Evolutionary conservation across 352 stramenopile genomes (phyloP), one percentile per base, ranked within the genome.

Genomic region (Phytophthora citricola): DNA sequence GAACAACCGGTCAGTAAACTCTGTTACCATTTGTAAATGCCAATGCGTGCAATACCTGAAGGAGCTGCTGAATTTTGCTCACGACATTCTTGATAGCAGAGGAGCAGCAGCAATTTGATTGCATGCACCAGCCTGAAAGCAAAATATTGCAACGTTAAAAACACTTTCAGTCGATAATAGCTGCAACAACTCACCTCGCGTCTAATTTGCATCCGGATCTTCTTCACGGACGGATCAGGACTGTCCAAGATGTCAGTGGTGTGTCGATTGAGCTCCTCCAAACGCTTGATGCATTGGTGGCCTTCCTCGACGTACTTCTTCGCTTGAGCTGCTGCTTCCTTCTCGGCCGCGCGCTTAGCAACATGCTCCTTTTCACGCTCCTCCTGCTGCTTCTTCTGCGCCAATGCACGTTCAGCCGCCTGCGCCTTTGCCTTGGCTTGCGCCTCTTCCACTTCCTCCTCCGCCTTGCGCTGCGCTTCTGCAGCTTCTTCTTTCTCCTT

Each of bases 101-200:
- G 4, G 86, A 7, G 84, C 71, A 5, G 86, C 79, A 0, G 86
- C 85, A 54, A 94, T 92, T 72, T 94, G 86, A 47, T 94, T 94
- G 48, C 86, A 94, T n/a, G 68, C 82, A 43, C 84, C 86, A 43
- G 82, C 86, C 83, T 91, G 45, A 46, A 52, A 26, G 48, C 5
- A 50, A 34, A 32, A 39, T 20, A 34, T 36, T 17, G 10, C 22
- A 44, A 17, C 12, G 24, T 44, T 26, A 50, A 34, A 32, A 31
- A 40, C 15, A 27, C 12, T 15, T 47, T 12, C 9, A 47, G 10
- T 29, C 31, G 2, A 49, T 14, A 24, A 46, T 45, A 5, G 9
- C 11, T 2, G 26, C 4, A 27, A 36, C 6, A 26, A 48, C 66
- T 15, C 17, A 90, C 84, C 73, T 92, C 69, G 4, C 81, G 70